Evolutionary conservation across 169 alveolate genomes (phyloP).

Genomic region (Plasmodium ovale): DNA sequence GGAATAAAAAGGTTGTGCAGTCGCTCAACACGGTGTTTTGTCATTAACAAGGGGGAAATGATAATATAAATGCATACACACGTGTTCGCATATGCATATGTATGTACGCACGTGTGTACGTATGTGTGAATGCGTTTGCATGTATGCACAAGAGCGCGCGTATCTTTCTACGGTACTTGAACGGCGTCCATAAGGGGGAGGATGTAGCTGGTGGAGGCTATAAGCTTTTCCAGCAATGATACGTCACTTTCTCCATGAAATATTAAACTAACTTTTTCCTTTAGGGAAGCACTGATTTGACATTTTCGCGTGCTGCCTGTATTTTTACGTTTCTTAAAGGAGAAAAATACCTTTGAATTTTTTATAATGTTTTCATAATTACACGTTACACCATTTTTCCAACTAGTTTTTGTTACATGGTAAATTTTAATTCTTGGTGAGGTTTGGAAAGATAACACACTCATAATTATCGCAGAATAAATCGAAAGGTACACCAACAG

Average conservation of each 20-base stretch:
- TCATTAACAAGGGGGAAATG: too few relatives aligned
- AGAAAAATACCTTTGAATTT: slow-evolving; percentile 2
- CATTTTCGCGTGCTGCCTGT: slow-evolving; percentile 4
- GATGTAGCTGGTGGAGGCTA: slow-evolving; percentile 54
- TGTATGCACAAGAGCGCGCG: background rate
- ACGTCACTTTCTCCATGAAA: slow-evolving; percentile 70
- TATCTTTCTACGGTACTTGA: slow-evolving; percentile 22
- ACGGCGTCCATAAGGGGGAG: slow-evolving; percentile 68
- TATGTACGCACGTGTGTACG: background rate
- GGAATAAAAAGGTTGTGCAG: too few relatives aligned
- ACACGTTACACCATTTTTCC: background rate
- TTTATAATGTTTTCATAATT: background rate
- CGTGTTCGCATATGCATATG: background rate
- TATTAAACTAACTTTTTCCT: slow-evolving; percentile 23
- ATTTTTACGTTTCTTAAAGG: slow-evolving; percentile 11
- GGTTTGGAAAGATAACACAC: slow-evolving; percentile 8
- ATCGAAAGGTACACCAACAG: slow-evolving; percentile 1
- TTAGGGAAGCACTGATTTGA: slow-evolving; percentile 10
- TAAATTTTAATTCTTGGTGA: background rate
- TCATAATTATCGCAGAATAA: background rate
- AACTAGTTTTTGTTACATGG: background rate
- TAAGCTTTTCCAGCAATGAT: slow-evolving; percentile 30
- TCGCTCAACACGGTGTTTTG: too few relatives aligned
- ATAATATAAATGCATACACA: background rate
- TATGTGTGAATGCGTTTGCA: background rate